A percentile compares a stretch with the other conserved stretches of the same genome.
These are phyloP conservation scores for Pythium utonaiense DNA, from an alignment of 352 stramenopile species.

Conservation along the genomic window DNA sequence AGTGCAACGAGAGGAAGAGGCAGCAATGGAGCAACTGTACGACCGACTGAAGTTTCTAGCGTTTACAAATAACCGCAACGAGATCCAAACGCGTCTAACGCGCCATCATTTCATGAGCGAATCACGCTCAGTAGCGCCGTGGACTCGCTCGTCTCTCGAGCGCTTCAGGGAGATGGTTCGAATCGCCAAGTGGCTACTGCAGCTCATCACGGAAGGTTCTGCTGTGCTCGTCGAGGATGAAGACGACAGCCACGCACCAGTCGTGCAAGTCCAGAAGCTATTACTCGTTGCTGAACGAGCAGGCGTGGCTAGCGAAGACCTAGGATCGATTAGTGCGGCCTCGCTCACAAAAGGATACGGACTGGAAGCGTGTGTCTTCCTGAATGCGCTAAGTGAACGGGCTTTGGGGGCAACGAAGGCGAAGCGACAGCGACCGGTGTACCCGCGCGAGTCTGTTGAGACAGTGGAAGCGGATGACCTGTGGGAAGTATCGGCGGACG, in stretches of 20 bases:
- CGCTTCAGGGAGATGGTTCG: constrained; percentile 47
- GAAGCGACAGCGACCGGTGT: constrained; percentile 22
- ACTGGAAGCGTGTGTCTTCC: constrained; percentile 47
- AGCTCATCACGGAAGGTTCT: constrained; percentile 5
- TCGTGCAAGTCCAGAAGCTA: constrained; percentile 41
- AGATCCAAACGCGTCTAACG: constrained; percentile 38
- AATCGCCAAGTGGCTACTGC: constrained; percentile 45
- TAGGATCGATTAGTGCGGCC: constrained; percentile 33
- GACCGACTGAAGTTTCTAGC: constrained; percentile 60
- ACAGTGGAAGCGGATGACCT: constrained; percentile 37
- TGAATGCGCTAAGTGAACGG: constrained; percentile 42
- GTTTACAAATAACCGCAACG: constrained; percentile 26
- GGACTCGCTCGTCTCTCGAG: constrained; percentile 24
- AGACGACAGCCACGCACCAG: constrained; percentile 13
- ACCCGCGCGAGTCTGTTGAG: constrained; percentile 43
- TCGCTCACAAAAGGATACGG: constrained; percentile 38
- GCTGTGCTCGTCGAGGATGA: constrained; percentile 8
- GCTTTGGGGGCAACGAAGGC: constrained; percentile 26
- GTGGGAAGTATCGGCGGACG: constrained; percentile 40
- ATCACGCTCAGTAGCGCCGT: constrained; percentile 16
- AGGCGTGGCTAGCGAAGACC: constrained; percentile 32
- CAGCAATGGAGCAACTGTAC: constrained; percentile 64
- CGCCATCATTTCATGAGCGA: constrained; percentile 46
- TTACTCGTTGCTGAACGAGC: constrained; percentile 47
- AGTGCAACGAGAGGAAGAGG: constrained; percentile 31